Percentiles rank a stretch among this genome's conserved stretches.
phyloP scores from a whole-genome alignment of 2,329 filamentous ascomycete genomes.

The Clarireedia paspali region DNA sequence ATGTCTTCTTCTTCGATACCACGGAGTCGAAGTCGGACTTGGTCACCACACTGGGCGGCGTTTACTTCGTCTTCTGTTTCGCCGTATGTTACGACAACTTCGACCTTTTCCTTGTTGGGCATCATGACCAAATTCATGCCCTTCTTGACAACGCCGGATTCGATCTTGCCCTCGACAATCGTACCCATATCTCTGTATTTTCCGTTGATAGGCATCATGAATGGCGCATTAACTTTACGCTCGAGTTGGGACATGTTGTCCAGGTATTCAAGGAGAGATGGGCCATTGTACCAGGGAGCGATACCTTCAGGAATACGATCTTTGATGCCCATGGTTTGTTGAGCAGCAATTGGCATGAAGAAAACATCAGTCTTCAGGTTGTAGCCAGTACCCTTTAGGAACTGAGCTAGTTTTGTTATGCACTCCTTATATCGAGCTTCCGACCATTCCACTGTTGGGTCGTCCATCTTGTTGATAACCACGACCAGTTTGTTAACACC shows the following conservation, averaged over 20 bases:
- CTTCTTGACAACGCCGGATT: slow-evolving; percentile 91
- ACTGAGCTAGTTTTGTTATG: slow-evolving; percentile 75
- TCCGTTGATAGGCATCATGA: slow-evolving; percentile 97
- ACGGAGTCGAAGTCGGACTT: slow-evolving; percentile 84
- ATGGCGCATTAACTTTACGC: slow-evolving; percentile 92
- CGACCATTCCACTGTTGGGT: slow-evolving; percentile 92
- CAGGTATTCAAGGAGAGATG: slow-evolving; percentile 91
- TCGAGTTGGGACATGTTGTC: slow-evolving; percentile 88
- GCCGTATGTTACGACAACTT: slow-evolving; percentile 80
- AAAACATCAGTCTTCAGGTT: slow-evolving; percentile 88
- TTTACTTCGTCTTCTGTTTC: slow-evolving; percentile 91
- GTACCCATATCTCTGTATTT: slow-evolving; percentile 98
- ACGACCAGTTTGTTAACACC: slow-evolving; percentile 96
- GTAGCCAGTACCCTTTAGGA: slow-evolving; percentile 89
- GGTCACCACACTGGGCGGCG: slow-evolving; percentile 82
- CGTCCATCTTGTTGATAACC: slow-evolving; percentile 99
- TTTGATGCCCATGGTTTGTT: slow-evolving; percentile 81
- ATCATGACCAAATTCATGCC: slow-evolving; percentile 82
- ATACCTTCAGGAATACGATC: slow-evolving; percentile 70
- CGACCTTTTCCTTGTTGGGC: slow-evolving; percentile 80
- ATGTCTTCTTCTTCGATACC: slow-evolving; percentile 98
- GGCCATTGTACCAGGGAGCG: slow-evolving; percentile 79
- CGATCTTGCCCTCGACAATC: slow-evolving; percentile 95
- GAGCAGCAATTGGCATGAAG: slow-evolving; percentile 95
- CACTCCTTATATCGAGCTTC: slow-evolving; percentile 91